These are phyloP conservation scores for Naematelia encephala DNA, from an alignment of 768 basidiomycete species.

Conservation along the genomic window DNA sequence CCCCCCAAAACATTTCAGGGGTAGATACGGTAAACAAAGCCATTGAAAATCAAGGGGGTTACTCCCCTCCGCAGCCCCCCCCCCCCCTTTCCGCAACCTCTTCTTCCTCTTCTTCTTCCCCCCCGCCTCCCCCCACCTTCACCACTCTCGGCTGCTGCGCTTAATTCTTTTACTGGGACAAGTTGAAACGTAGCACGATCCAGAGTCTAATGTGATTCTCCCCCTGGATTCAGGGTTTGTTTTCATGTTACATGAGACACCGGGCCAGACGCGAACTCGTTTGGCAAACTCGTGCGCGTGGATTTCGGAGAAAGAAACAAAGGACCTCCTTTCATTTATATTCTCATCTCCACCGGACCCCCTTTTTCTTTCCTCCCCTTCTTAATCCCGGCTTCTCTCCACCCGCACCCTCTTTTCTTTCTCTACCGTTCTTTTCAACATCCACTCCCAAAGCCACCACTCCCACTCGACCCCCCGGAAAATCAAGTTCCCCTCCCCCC, in stretches of 20 bases:
- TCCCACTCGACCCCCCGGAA: background rate
- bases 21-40: no score
- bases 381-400: background rate
- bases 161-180: background rate
- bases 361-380: background rate
- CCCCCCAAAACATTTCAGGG: no score
- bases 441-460: background rate
- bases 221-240: background rate
- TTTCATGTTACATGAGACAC: background rate
- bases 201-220: background rate
- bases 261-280: background rate
- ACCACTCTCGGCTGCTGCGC: no score
- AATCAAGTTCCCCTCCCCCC: background rate
- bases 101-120: no score
- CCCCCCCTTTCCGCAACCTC: no score
- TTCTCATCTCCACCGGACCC: background rate
- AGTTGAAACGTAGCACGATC: background rate
- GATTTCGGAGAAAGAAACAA: no score
- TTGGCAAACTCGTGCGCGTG: no score
- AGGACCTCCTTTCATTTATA: background rate
- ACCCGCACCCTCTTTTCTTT: background rate
- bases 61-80: no score
- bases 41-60: no score
- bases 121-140: no score
- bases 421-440: background rate